Percentiles rank a stretch among this genome's conserved stretches.
These are phyloP conservation scores for Eimeria brunetti DNA, from an alignment of 169 alveolate genomes.

Conservation along the genomic window DNA sequence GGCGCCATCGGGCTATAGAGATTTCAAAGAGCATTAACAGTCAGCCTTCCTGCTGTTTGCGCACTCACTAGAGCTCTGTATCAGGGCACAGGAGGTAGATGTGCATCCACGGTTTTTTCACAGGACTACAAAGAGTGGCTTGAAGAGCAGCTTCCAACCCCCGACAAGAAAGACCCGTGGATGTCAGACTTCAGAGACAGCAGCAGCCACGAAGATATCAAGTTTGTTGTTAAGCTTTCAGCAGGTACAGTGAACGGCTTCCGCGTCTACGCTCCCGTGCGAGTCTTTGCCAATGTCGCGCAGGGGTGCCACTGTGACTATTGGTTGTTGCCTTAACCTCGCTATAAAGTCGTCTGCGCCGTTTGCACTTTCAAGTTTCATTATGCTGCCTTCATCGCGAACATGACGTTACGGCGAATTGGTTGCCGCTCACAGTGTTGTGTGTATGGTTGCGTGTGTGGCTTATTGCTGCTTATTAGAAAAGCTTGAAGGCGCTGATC, in stretches of 20 bases:
- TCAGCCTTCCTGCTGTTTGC: neutral
- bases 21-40: neutral
- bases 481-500: constrained; percentile 82
- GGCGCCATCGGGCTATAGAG: neutral
- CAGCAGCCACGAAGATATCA: constrained; percentile 91
- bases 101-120: neutral
- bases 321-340: neutral
- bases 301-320: neutral
- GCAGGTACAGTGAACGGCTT: constrained; percentile 81
- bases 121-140: constrained; percentile 81
- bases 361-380: neutral
- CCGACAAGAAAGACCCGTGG: constrained; percentile 79
- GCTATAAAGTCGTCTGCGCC: neutral
- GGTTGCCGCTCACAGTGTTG: neutral
- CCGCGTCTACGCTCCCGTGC: neutral
- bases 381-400: neutral
- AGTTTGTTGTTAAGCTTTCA: constrained; percentile 90
- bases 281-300: neutral
- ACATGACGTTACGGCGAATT: neutral
- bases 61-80: neutral
- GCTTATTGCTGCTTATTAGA: constrained; percentile 17
- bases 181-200: constrained; percentile 89
- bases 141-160: constrained; percentile 78
- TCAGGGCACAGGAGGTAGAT: neutral
- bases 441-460: neutral